Evolutionary conservation across 108 stramenopile genomes (phyloP), one percentile per base, ranked within the genome.

Genomic region (Mediolabrus comicus): DNA sequence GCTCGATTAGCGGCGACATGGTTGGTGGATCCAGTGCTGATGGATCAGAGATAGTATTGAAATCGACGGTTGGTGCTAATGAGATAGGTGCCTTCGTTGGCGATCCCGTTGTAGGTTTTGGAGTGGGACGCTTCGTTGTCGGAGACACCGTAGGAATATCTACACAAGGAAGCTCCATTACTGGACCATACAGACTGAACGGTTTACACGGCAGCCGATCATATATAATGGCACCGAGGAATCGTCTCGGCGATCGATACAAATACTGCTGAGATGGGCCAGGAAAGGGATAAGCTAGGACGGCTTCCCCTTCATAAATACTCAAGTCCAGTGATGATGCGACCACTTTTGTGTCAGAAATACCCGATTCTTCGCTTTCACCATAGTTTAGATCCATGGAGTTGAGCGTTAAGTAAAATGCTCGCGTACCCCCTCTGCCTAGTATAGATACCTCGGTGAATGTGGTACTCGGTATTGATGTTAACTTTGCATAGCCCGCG

Each of bases 291-390:
- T 62, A 62, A 26, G 26, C 12, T 10, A 62, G 39, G 6, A 62
- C 62, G 6, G 38, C 62, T n/a, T 36, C 62, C 25, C 62, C 62
- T 62, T 62, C 62, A 8, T 62, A 62, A 17, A 62, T 41, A 46
- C 36, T 34, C n/a, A 60, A 25, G 13, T 60, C 59, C 26, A 24
- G 39, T 46, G 26, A 29, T 13, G 26, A 22, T 28, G 26, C 22
- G 11, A 8, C 7, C 26, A 62, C 26, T 26, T 14, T 62, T 3
- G 2, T 43, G 28, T 62, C 62, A 22, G 39, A 26, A 11, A 24
- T 22, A n/a, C 38, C 28, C 14, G 32, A 26, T 17, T 17, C 41
- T 13, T 27, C 13, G 11, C 22, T 49, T 43, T 25, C 39, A 12
- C 12, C 46, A 25, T 62, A 62, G 26, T 26, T 46, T 41, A 62